A percentile compares a stretch with the other conserved stretches of the same genome.
Conservation (phyloP, 768 basidiomycete species). For the Pleurotus salmoneostramineus region DNA sequence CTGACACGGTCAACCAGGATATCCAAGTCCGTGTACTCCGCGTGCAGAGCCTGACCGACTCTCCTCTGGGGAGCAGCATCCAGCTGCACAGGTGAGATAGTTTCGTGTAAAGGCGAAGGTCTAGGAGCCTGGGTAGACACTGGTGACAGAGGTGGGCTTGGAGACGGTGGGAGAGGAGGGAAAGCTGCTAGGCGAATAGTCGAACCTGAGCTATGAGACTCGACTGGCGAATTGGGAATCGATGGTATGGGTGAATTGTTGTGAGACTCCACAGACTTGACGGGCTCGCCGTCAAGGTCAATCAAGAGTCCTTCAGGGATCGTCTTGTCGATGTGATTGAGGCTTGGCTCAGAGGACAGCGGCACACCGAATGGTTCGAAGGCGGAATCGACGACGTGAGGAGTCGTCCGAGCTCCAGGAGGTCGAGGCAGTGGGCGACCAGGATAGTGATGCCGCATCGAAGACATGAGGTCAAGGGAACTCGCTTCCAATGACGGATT, state of each 20-base stretch:
- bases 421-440: slow-evolving; percentile 54
- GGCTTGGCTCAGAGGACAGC: slow-evolving; percentile 5
- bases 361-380: slow-evolving; percentile 25
- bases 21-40: slow-evolving; percentile 59
- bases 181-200: not conserved
- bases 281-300: slow-evolving; percentile 45
- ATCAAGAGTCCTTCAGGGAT: slow-evolving; percentile 54
- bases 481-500: not conserved
- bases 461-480: slow-evolving; percentile 10
- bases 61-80: slow-evolving; percentile 9
- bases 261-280: slow-evolving; percentile 10
- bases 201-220: slow-evolving; percentile 9
- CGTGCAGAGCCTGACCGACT: slow-evolving; percentile 10
- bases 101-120: too few relatives aligned
- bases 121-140: not conserved
- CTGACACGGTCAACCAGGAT: slow-evolving; percentile 55
- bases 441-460: slow-evolving; percentile 42
- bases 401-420: slow-evolving; percentile 21
- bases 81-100: too few relatives aligned
- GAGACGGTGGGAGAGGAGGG: not conserved
- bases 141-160: not conserved
- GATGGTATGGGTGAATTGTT: not conserved
- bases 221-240: not conserved
- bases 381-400: slow-evolving; percentile 29
- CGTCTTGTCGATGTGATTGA: slow-evolving; percentile 12